These are phyloP conservation scores for Sphaerostilbella broomeana DNA, from an alignment of 2,329 filamentous ascomycete species.

Conservation along the genomic window DNA sequence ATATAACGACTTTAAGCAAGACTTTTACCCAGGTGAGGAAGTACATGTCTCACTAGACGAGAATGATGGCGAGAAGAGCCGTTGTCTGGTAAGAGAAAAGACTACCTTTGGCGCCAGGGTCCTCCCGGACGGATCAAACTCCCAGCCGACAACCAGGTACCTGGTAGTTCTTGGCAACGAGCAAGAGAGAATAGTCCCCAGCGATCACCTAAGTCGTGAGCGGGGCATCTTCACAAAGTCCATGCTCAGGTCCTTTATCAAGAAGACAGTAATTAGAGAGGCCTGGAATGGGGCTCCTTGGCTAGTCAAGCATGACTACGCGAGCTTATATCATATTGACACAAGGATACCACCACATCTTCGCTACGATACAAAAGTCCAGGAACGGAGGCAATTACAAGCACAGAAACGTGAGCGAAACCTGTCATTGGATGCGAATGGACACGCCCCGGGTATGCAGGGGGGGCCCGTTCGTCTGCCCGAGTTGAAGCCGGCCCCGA, in stretches of 20 bases:
- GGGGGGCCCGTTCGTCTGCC: slow-evolving; percentile 54
- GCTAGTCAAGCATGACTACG: slow-evolving; percentile 84
- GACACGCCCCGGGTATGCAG: slow-evolving; percentile 26
- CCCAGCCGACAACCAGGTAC: slow-evolving; percentile 69
- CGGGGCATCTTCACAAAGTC: slow-evolving; percentile 91
- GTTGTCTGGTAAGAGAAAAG: slow-evolving; percentile 78
- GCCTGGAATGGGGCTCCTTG: slow-evolving; percentile 95
- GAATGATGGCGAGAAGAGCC: slow-evolving; percentile 57
- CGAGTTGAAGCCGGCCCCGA: slow-evolving; percentile 66
- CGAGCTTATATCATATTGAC: slow-evolving; percentile 76
- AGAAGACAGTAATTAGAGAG: slow-evolving; percentile 86
- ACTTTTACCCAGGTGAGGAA: slow-evolving; percentile 84
- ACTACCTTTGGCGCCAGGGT: slow-evolving; percentile 59
- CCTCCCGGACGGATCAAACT: slow-evolving; percentile 61
- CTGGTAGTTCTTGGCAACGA: slow-evolving; percentile 62
- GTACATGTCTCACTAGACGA: slow-evolving; percentile 67
- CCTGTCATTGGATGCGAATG: slow-evolving; percentile 39
- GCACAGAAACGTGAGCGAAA: slow-evolving; percentile 53
- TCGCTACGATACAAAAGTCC: slow-evolving; percentile 70
- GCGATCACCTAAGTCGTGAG: slow-evolving; percentile 77
- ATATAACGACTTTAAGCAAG: slow-evolving; percentile 74
- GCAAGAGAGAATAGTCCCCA: slow-evolving; percentile 72
- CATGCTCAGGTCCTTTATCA: slow-evolving; percentile 87
- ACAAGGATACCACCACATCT: slow-evolving; percentile 79
- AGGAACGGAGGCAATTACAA: slow-evolving; percentile 67